These are phyloP conservation scores for Truncatella angustata DNA, from an alignment of 2,329 filamentous ascomycete genomes.

Conservation along the genomic window DNA sequence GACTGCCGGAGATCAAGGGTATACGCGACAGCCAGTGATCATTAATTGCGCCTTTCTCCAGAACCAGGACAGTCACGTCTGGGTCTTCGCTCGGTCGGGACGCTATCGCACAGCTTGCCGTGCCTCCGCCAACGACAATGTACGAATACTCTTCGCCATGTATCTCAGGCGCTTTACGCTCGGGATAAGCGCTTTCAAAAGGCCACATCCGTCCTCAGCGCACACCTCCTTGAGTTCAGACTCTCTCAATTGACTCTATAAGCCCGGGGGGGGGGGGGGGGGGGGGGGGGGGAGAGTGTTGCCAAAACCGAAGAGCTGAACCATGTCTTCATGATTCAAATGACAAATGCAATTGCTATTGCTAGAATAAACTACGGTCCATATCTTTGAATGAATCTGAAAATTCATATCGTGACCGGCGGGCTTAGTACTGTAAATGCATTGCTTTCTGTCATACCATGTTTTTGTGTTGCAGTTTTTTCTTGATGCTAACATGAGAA, in stretches of 20 bases:
- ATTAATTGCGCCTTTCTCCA: slow-evolving; percentile 10
- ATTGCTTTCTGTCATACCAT: too few relatives aligned
- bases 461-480: too few relatives aligned
- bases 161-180: slow-evolving; percentile 1
- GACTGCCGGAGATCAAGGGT: slow-evolving; percentile 11
- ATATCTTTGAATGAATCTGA: too few relatives aligned
- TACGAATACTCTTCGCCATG: slow-evolving; percentile 13
- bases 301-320: too few relatives aligned
- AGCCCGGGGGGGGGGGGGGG: not conserved
- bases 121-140: slow-evolving; percentile 14
- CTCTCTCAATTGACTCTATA: too few relatives aligned
- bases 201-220: slow-evolving; percentile 14
- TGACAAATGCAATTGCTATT: not conserved
- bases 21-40: slow-evolving; percentile 13
- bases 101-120: slow-evolving; percentile 11
- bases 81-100: slow-evolving; percentile 13
- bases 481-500: too few relatives aligned
- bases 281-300: too few relatives aligned
- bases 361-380: too few relatives aligned
- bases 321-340: not conserved
- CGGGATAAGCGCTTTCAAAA: slow-evolving; percentile 9
- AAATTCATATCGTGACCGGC: too few relatives aligned
- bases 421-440: too few relatives aligned
- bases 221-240: too few relatives aligned
- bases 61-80: slow-evolving; percentile 7